Evolutionary conservation across 352 stramenopile species (phyloP).

Genomic region (Thalassiosira mediterranea): DNA sequence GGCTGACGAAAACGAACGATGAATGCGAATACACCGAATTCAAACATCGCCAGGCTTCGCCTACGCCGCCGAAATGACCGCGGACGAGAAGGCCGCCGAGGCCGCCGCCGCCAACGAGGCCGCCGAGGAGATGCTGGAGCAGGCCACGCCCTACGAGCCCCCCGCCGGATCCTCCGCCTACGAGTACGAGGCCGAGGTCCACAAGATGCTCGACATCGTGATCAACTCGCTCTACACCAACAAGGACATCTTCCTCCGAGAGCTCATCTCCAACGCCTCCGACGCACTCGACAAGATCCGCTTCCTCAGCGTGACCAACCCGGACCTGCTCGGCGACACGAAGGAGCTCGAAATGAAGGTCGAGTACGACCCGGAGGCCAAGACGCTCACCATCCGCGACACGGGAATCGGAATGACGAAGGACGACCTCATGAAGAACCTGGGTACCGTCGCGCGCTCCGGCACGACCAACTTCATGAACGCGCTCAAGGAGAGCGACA

Average conservation of each 20-base stretch:
- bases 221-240: conserved; percentile 98
- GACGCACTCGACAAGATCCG: conserved; percentile 98
- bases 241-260: conserved; percentile 98
- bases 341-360: conserved; percentile 96
- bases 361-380: conserved; percentile 92
- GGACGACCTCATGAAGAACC: conserved; percentile 94
- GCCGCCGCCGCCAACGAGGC: conserved; percentile 30
- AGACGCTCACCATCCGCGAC: conserved; percentile 98
- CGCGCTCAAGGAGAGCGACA: conserved; percentile 88
- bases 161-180: no score
- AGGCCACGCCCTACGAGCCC: conserved; percentile 26
- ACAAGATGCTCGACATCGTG: conserved; percentile 99
- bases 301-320: conserved; percentile 95
- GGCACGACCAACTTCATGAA: conserved; percentile 99
- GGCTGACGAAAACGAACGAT: not conserved
- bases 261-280: conserved; percentile 99
- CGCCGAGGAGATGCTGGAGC: conserved; percentile 32
- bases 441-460: conserved; percentile 98
- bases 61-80: conserved; percentile 27
- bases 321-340: conserved; percentile 68
- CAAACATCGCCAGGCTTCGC: conserved; percentile 22
- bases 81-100: conserved; percentile 46
- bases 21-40: conserved; percentile 1
- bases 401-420: conserved; percentile 99
- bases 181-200: conserved; percentile 92